Conservation (phyloP, 768 basidiomycete species). For the Termitomyces sp. region DNA sequence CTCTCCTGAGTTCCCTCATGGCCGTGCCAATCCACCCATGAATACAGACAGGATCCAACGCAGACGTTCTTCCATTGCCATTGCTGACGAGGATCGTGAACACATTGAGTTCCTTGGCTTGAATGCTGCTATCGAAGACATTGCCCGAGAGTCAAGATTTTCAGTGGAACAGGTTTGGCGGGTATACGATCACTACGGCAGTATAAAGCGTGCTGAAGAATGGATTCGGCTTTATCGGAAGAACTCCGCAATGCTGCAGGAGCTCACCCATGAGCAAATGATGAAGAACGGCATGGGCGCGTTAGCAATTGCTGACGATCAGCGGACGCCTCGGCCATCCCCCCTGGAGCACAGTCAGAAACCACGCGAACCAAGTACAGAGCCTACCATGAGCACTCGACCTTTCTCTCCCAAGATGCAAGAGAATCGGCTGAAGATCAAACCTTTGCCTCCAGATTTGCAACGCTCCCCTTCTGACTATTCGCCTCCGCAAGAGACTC, state of each 20-base stretch:
- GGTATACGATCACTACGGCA: constrained; percentile 33
- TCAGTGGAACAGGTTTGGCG: constrained; percentile 37
- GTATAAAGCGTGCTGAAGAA: constrained; percentile 37
- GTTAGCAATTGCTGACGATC: background rate
- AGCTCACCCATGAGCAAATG: constrained; percentile 26
- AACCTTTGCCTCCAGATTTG: constrained; percentile 16
- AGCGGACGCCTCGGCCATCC: background rate
- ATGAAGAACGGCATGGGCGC: constrained; percentile 17
- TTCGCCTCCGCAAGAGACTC: constrained; percentile 26
- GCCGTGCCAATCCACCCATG: background rate
- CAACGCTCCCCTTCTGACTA: constrained; percentile 25
- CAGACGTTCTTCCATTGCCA: constrained; percentile 12
- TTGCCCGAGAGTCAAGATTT: constrained; percentile 48
- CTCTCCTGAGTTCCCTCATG: background rate
- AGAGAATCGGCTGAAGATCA: constrained; percentile 21
- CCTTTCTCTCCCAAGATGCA: constrained; percentile 6
- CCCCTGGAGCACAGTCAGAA: constrained; percentile 2
- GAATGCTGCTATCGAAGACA: constrained; percentile 29
- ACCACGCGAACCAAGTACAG: background rate
- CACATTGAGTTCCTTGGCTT: constrained; percentile 23
- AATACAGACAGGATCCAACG: background rate
- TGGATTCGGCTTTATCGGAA: constrained; percentile 37
- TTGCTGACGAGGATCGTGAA: constrained; percentile 21
- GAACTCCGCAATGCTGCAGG: constrained; percentile 14
- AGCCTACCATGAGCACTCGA: constrained; percentile 1